Evolutionary conservation across 2,329 filamentous ascomycete genomes (phyloP).

Genomic region (Fusarium coicis): DNA sequence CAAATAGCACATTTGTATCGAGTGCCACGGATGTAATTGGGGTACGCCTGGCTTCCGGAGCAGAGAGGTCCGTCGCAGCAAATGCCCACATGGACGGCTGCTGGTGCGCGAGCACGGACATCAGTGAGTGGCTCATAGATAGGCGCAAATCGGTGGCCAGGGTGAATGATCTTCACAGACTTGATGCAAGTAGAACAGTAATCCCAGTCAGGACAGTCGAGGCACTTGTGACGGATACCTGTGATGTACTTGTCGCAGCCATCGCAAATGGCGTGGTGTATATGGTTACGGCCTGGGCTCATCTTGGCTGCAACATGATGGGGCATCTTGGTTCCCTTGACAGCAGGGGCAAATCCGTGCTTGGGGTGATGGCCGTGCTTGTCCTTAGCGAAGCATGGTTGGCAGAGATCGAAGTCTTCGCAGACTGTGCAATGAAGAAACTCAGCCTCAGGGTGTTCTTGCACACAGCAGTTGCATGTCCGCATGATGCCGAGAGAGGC

Average conservation of each 20-base stretch:
- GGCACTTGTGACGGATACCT: conserved; percentile 94
- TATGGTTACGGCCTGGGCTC: conserved; percentile 80
- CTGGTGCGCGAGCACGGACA: conserved; percentile 32
- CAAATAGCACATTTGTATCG: conserved; percentile 99
- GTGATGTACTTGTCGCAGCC: conserved; percentile 89
- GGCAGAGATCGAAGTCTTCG: conserved; percentile 92
- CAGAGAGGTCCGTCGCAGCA: conserved; percentile 96
- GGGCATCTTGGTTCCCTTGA: conserved; percentile 70
- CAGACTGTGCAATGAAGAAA: conserved; percentile 89
- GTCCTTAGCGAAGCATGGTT: conserved; percentile 78
- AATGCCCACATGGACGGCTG: conserved; percentile 79
- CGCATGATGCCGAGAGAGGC: conserved; percentile 56
- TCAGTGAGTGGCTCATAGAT: conserved; percentile 77
- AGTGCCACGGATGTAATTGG: conserved; percentile 82
- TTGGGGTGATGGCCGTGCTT: conserved; percentile 91
- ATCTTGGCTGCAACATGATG: conserved; percentile 74
- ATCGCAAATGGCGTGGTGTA: conserved; percentile 92
- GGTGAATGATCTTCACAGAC: conserved; percentile 75
- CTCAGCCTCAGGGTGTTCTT: conserved; percentile 76
- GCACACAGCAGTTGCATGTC: conserved; percentile 75
- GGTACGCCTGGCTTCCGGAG: conserved; percentile 62
- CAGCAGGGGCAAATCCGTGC: conserved; percentile 80
- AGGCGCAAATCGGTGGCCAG: conserved; percentile 87
- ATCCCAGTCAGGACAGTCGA: conserved; percentile 97
- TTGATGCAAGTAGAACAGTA: conserved; percentile 84